Evolutionary conservation across 345 rosid species (phyloP).

Genomic region (Salix exigua): DNA sequence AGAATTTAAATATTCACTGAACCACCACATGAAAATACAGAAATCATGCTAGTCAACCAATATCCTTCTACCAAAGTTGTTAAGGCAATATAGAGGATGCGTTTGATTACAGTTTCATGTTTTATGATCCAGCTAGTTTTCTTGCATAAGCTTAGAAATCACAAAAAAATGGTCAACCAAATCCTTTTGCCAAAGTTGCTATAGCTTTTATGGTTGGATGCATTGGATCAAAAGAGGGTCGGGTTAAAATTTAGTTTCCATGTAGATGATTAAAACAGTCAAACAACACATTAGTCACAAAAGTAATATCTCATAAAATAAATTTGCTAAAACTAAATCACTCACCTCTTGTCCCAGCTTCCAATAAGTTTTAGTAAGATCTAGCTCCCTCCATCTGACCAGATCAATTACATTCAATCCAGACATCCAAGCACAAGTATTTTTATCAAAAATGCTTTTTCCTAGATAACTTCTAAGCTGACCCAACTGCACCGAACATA

Average conservation of each 20-base stretch:
- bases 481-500: constrained; percentile 66
- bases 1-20: background rate
- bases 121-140: background rate
- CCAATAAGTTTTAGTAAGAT: constrained; percentile 53
- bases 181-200: background rate
- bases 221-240: background rate
- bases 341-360: constrained; percentile 58
- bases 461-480: constrained; percentile 53
- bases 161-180: background rate
- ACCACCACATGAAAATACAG: background rate
- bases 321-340: background rate
- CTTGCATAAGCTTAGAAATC: background rate
- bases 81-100: background rate
- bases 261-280: background rate
- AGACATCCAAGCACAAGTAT: constrained; percentile 84
- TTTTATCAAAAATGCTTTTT: constrained; percentile 33
- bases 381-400: constrained; percentile 60
- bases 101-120: background rate
- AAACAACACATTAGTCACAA: background rate
- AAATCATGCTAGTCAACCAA: background rate
- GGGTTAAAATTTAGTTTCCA: background rate
- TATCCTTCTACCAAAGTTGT: background rate
- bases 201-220: background rate
- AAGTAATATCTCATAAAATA: background rate
- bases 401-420: constrained; percentile 86